A percentile compares a stretch with the other conserved stretches of the same genome.
These are phyloP conservation scores for Thielaviopsis euricoi DNA, from an alignment of 2,329 filamentous ascomycete species.

Conservation along the genomic window DNA sequence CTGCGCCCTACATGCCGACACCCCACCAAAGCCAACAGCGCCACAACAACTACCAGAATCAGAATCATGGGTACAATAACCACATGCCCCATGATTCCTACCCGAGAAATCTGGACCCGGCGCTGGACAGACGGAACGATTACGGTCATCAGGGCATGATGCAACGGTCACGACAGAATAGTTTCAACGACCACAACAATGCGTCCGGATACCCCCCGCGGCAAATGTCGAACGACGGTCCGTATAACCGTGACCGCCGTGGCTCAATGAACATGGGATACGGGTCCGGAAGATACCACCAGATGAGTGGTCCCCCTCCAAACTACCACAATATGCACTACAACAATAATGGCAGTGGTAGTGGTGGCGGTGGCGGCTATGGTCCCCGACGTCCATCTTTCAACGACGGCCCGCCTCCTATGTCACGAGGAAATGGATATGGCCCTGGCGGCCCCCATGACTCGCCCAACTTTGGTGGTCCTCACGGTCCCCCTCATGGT, in stretches of 20 bases:
- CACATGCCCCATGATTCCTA: slow-evolving; percentile 3
- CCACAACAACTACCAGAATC: slow-evolving; percentile 16
- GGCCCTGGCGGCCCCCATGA: neutral
- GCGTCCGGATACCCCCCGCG: slow-evolving; percentile 9
- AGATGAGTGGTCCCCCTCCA: slow-evolving; percentile 1
- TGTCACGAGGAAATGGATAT: neutral
- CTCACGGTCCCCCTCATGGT: neutral
- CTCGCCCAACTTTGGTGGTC: neutral
- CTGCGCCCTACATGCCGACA: slow-evolving; percentile 21
- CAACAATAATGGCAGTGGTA: neutral
- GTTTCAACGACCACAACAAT: slow-evolving; percentile 7
- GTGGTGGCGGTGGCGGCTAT: too few species aligned
- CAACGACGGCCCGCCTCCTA: slow-evolving; percentile 5
- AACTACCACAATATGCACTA: slow-evolving; percentile 2
- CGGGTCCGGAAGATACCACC: slow-evolving; percentile 2
- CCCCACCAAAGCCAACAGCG: slow-evolving; percentile 17
- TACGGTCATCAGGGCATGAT: slow-evolving; percentile 1
- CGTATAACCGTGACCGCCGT: slow-evolving; percentile 5
- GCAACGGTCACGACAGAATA: slow-evolving; percentile 7
- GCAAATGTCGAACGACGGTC: slow-evolving; percentile 2
- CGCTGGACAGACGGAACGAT: slow-evolving; percentile 6
- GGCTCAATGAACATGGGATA: slow-evolving; percentile 8
- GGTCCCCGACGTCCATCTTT: slow-evolving; percentile 8
- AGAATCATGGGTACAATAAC: slow-evolving; percentile 4
- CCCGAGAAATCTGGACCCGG: slow-evolving; percentile 1